Evolutionary conservation across 352 stramenopile species (phyloP).

Genomic region (Phytophthora cactorum): DNA sequence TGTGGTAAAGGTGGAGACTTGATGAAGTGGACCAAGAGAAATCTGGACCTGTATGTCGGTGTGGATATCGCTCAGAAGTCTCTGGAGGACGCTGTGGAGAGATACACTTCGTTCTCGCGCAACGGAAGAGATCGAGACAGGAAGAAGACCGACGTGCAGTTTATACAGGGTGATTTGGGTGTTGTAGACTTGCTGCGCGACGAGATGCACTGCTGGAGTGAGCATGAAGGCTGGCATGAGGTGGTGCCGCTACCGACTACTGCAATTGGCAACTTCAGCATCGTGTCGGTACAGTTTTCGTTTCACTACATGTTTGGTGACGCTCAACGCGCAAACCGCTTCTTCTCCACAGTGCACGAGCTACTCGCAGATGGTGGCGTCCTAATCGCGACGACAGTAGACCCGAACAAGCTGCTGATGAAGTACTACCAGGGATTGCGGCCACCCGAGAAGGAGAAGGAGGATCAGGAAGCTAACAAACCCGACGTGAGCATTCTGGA

Average conservation of each 20-base stretch:
- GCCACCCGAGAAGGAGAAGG: constrained; percentile 30
- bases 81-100: constrained; percentile 93
- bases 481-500: constrained; percentile 73
- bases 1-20: constrained; percentile 99
- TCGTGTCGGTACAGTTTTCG: constrained; percentile 99
- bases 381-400: constrained; percentile 97
- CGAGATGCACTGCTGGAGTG: constrained; percentile 74
- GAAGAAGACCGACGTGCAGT: constrained; percentile 77
- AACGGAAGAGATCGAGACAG: constrained; percentile 33
- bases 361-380: constrained; percentile 93
- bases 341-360: constrained; percentile 95
- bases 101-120: constrained; percentile 76
- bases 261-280: constrained; percentile 85
- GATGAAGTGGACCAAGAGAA: constrained; percentile 95
- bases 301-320: constrained; percentile 99
- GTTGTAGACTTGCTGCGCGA: constrained; percentile 72
- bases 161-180: constrained; percentile 83
- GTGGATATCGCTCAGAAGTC: constrained; percentile 98
- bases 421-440: constrained; percentile 82
- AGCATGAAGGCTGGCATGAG: constrained; percentile 63
- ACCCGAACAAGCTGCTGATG: constrained; percentile 92
- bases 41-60: constrained; percentile 95
- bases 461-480: constrained; percentile 27
- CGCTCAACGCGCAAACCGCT: constrained; percentile 86
- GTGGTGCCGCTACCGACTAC: constrained; percentile 49